Evolutionary conservation across 2,329 filamentous ascomycete genomes (phyloP), one percentile per base, ranked within the genome.

Genomic region (Colletotrichum cordylinicola): DNA sequence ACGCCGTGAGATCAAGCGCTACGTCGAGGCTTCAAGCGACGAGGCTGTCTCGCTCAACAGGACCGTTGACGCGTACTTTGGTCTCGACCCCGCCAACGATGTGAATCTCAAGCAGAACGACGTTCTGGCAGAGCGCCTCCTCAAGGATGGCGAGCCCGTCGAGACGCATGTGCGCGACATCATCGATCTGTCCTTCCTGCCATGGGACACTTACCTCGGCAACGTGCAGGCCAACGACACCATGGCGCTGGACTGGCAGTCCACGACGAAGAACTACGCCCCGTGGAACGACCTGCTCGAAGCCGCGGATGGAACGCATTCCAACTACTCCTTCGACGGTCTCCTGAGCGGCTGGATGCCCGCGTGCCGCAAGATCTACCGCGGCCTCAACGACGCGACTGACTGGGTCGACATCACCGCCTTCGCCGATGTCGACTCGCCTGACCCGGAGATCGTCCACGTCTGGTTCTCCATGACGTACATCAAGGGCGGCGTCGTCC

Each of bases 341-440:
- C 56, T 70, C 4, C 29, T 70, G 7, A 24, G 60, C 15, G 68
- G 68, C 18, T 70, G 68, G 68, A 35, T 64, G 15, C 68, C 68
- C n/a, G 35, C 68, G 9, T 52, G 52, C 21, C 68, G 68, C 58
- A 70, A 70, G 39, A 64, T 64, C 8, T 70, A 43, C 68, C 68
- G 68, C 35, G 58, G 58, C 6, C 27, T 21, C 6, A 16, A 48
- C 18, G 68, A 70, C 37, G 35, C 18, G 6, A 70, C 56, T 4
- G 68, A 70, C 35, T 70, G 68, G 68, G 37, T 70, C 6, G 68
- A 64, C 8, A 55, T 70, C 18, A 70, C 68, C 8, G 8, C 37
- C 35, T 62, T 70, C 16, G 68, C 68, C 13, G 68, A 70, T 16
- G 58, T 70, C n/a, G 68, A 70, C n/a, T 70, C 68, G 18, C 68